Base-by-base conservation (phyloP, 495 filamentous ascomycete species). In the Xylaria intraflava region DNA sequence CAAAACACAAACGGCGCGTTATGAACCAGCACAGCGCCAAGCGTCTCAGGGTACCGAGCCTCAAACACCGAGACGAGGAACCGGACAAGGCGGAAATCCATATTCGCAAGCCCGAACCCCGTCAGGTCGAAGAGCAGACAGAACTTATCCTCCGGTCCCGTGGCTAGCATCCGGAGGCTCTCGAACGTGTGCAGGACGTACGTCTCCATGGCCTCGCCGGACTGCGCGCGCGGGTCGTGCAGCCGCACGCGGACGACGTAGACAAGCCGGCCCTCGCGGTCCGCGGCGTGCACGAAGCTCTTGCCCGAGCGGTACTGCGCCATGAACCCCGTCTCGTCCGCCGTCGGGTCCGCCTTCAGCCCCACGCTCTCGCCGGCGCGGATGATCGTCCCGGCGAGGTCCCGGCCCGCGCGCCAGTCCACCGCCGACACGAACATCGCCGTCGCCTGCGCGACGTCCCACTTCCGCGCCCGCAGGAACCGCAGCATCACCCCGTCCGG, bases 1-100 rank as follows among this genome's bases (percentile, higher is more conserved):
- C 52, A 55, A 20, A 55, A 55, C 17, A 55, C 45, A 6, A 55
- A 55, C n/a, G 52, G 52, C 33, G 52, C 52, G 43, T 55, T 55
- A 27, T 55, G 52, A 9, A 55, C 43, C 11, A 55, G 44, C 12
- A 46, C 22, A 12, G 42, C 23, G 26, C 52, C 45, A 2, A 55
- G 38, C 31, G 52, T 55, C 45, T 55, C 52, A 7, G 52, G 52
- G 20, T 55, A 55, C 6, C 52, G n/a, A 19, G 52, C 52, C 45
- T 55, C 52, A 17, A 55, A 55, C 9, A 55, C 45, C 17, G 44
- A 41, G 24, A 55, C 26, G 3, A 55, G 45, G 38, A 55, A 49
- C 10, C 19, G 39, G 31, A 55, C 45, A n/a, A 55, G 31, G 16
- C 43, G 44, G 20, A 43, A 55, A 17, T 55, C 52, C 52, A 55